Base-by-base conservation (phyloP, 768 basidiomycete genomes). In the Lactarius psammicola region DNA sequence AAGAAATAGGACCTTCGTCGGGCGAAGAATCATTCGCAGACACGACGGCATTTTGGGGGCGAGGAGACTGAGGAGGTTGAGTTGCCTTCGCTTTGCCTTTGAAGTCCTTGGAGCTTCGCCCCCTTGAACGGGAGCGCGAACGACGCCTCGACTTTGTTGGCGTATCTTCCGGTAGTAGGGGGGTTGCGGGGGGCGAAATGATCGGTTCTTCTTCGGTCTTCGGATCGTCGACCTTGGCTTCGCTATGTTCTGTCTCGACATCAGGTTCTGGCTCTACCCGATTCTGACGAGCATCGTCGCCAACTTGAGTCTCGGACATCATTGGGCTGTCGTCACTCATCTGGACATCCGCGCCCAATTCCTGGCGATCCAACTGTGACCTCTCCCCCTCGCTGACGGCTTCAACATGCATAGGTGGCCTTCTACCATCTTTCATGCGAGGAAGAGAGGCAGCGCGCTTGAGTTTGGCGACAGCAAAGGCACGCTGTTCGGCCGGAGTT, bases 371-470 rank as follows among this genome's bases (percentile, higher is more conserved):
- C 75, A 76, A 61, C 60, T 75, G 71, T 69, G 76, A 70, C 79
- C 84, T 87, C 76, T 93, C 91, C 11, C 91, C 89, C 75, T 93
- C 91, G 72, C 90, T 92, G 59, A 92, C 85, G 23, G 86, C 88
- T 70, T 91, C 90, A 69, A 84, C 80, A 72, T 90, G 91, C 90
- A 92, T 92, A 56, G 88, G 91, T 0, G 93, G 94, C 51, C 94
- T 81, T 62, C 94, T 80, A 9, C 94, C 94, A 75, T 94, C 90
- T 75, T 94, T 94, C 87, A 92, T 92, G 67, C 94, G 83, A 42
- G 94, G 95, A 33, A 96, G 77, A 18, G 94, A 95, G 62, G 94
- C 92, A 51, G 95, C 94, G 71, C 95, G 87, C 78, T 90, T 94
- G 69, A 97, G 85, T 78, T 88, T 94, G 54, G 92, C 92, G 56